These are phyloP conservation scores for Xanthoconium purpureum DNA, from an alignment of 768 basidiomycete species.

Conservation along the genomic window DNA sequence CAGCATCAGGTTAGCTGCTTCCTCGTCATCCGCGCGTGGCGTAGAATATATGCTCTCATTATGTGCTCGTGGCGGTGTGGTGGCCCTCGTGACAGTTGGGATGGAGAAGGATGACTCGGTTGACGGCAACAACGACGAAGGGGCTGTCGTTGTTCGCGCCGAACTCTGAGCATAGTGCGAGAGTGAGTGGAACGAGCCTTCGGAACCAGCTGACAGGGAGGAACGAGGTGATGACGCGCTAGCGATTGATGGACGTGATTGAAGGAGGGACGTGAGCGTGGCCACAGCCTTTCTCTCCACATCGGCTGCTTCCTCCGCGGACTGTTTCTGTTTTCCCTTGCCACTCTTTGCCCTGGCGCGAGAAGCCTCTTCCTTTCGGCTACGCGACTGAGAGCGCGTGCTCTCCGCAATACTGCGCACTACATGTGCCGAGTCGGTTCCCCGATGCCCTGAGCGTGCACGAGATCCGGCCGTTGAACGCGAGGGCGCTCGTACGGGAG, in stretches of 20 bases:
- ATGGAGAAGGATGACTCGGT: constrained; percentile 39
- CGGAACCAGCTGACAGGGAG: constrained; percentile 66
- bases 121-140: constrained; percentile 38
- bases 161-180: constrained; percentile 69
- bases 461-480: constrained; percentile 35
- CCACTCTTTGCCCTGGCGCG: constrained; percentile 38
- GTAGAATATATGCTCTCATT: constrained; percentile 41
- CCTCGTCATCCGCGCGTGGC: constrained; percentile 61
- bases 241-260: constrained; percentile 59
- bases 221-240: constrained; percentile 69
- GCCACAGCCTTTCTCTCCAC: constrained; percentile 83
- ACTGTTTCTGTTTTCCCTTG: constrained; percentile 51
- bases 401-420: constrained; percentile 46
- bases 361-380: constrained; percentile 39
- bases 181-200: constrained; percentile 60
- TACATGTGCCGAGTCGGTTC: constrained; percentile 6
- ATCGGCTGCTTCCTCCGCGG: constrained; percentile 38
- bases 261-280: constrained; percentile 69
- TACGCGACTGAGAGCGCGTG: constrained; percentile 44
- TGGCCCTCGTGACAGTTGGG: constrained; percentile 22
- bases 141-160: constrained; percentile 46
- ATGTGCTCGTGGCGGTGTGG: constrained; percentile 35
- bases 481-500: constrained; percentile 53
- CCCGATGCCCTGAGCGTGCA: constrained; percentile 20
- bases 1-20: constrained; percentile 84